Evolutionary conservation across 108 stramenopile genomes (phyloP).

Genomic region (Skeletonema marinoi): DNA sequence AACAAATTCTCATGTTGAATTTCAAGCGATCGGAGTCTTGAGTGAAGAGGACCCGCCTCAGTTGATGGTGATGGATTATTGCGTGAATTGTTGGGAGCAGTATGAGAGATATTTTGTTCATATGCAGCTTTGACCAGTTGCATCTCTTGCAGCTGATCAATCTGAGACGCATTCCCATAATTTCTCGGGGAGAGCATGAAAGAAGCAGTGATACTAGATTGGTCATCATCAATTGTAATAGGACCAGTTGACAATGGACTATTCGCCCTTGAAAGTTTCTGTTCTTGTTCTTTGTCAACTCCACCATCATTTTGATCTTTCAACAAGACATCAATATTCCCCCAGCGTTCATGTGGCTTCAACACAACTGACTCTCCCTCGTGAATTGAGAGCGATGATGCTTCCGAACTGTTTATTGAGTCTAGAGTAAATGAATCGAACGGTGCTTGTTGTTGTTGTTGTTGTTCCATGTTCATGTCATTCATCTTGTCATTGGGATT

Average conservation of each 20-base stretch:
- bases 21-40: slow-evolving; percentile 20
- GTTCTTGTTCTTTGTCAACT: not conserved
- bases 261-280: not conserved
- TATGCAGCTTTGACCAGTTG: not conserved
- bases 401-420: not conserved
- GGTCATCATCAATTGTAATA: not conserved
- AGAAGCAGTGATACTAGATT: not conserved
- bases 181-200: not conserved
- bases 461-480: not conserved
- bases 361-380: not conserved
- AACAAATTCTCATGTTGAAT: slow-evolving; percentile 16
- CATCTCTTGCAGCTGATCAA: not conserved
- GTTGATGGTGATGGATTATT: not conserved
- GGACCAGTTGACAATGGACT: not conserved
- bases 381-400: not conserved
- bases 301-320: not conserved
- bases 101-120: not conserved
- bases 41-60: slow-evolving; percentile 2
- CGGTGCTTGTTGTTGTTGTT: not conserved
- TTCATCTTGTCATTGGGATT: not conserved
- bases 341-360: not conserved
- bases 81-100: not conserved
- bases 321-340: not conserved
- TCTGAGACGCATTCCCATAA: not conserved
- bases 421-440: not conserved